Percentiles rank a stretch among this genome's conserved stretches.
phyloP scores from a whole-genome alignment of 306 rosid genomes.

The Sicyos edulis region DNA sequence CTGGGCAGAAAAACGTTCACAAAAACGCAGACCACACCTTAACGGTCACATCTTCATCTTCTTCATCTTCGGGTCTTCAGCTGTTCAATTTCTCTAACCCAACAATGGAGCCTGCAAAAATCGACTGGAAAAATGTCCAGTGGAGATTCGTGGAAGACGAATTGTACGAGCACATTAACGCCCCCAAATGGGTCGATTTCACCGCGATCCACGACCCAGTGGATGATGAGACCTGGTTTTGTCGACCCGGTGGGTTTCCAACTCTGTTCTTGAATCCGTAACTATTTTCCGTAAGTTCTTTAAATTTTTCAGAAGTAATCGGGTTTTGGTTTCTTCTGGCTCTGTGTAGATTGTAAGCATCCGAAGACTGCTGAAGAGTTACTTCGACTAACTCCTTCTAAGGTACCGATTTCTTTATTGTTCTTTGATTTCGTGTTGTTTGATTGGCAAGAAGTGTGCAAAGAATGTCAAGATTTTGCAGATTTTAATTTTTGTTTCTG shows the following conservation, averaged over 20 bases:
- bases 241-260: slow-evolving; percentile 53
- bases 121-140: slow-evolving; percentile 84
- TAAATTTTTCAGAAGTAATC: not conserved
- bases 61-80: not conserved
- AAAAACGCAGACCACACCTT: slow-evolving; percentile 7
- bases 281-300: not conserved
- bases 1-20: slow-evolving; percentile 16
- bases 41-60: slow-evolving; percentile 47
- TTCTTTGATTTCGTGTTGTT: slow-evolving; percentile 13
- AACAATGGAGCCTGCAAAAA: slow-evolving; percentile 84
- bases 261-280: not conserved
- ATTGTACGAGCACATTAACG: slow-evolving; percentile 70
- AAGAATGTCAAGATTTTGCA: slow-evolving; percentile 23
- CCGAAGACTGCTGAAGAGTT: slow-evolving; percentile 79
- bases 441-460: slow-evolving; percentile 17
- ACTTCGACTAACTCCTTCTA: slow-evolving; percentile 62
- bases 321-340: slow-evolving; percentile 15
- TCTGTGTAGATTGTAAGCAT: slow-evolving; percentile 71
- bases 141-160: slow-evolving; percentile 74
- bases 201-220: slow-evolving; percentile 34
- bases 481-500: not conserved
- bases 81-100: not conserved
- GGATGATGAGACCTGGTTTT: slow-evolving; percentile 74
- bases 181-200: slow-evolving; percentile 94
- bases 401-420: slow-evolving; percentile 37